A percentile compares a stretch with the other conserved stretches of the same genome.
Evolutionary conservation across 805 yeast species (phyloP).

Genomic region (Myxozyma geophila): DNA sequence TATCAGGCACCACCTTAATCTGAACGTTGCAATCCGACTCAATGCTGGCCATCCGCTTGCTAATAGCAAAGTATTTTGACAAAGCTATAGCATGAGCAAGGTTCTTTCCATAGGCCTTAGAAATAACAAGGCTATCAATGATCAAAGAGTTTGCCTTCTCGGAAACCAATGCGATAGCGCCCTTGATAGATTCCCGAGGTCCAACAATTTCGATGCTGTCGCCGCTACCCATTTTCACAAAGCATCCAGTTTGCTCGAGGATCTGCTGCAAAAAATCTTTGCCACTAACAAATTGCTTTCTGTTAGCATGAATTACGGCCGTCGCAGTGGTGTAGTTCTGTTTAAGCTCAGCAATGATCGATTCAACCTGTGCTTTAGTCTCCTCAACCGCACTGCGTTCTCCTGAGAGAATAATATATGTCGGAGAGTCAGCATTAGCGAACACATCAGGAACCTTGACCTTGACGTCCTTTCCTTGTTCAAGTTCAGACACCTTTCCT

Average conservation of each 20-base stretch:
- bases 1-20: slow-evolving; percentile 54
- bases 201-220: slow-evolving; percentile 62
- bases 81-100: slow-evolving; percentile 71
- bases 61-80: slow-evolving; percentile 60
- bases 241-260: slow-evolving; percentile 42
- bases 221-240: slow-evolving; percentile 46
- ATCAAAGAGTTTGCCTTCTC: slow-evolving; percentile 61
- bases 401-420: slow-evolving; percentile 65
- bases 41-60: slow-evolving; percentile 46
- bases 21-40: slow-evolving; percentile 51
- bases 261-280: slow-evolving; percentile 28
- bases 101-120: slow-evolving; percentile 75
- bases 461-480: slow-evolving; percentile 41
- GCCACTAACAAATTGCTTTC: slow-evolving; percentile 64
- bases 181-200: slow-evolving; percentile 54
- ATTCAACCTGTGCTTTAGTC: slow-evolving; percentile 58
- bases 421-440: slow-evolving; percentile 43
- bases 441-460: slow-evolving; percentile 34
- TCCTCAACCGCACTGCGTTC: slow-evolving; percentile 66
- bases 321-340: slow-evolving; percentile 56
- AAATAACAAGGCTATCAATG: slow-evolving; percentile 75
- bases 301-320: slow-evolving; percentile 64
- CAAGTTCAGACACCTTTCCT: slow-evolving; percentile 45
- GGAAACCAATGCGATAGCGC: slow-evolving; percentile 68
- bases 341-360: slow-evolving; percentile 52